Base-by-base conservation (phyloP, 2,329 filamentous ascomycete genomes). In the Fusarium sp. region DNA sequence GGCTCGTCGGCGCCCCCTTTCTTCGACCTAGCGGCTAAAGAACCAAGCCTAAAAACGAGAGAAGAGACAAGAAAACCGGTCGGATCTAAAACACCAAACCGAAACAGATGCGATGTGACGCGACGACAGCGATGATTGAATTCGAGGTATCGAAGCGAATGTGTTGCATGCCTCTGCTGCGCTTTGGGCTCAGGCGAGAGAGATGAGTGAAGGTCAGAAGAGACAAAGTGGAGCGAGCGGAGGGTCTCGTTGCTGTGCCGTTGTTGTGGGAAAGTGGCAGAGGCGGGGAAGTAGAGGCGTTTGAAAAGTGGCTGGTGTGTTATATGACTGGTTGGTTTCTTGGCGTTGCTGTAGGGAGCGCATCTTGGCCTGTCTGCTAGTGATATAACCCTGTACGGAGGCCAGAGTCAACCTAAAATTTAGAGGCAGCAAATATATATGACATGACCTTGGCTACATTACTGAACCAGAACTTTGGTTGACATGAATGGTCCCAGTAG, bases 221-320 rank as follows among this genome's bases (percentile, higher is more conserved):
- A 73, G 72, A 68, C 60, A 66, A 45, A 61, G 60, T 51, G 58
- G 62, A 66, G 69, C 49, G 42, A 63, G 63, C 38, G 63, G 37
- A 66, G 54, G 65, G 63, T 72, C 73, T 75, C 62, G 74, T 76
- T 76, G 74, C 74, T 66, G 74, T 72, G 74, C 72, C 65, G 60
- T 75, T 54, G 73, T 68, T 57, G 54, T 72, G 73, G 73, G 23
- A 51, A 39, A 51, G 64, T 69, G 56, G 64, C 60, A 51, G 55
- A 46, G 29, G 55, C 62, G 61, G 51, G 25, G 44, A 58, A 19
- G 23, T 37, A 54, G 42, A 45, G 51, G 64, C 64, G 44, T 42
- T 18, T 35, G 27, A 31, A 48, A 58, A 44, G 70, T 73, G 60
- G 70, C 70, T 73, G 45, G 25, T 45, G 37, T 25, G 25, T 18